Evolutionary conservation across 352 stramenopile genomes (phyloP).

Genomic region (Phytophthora vignae): DNA sequence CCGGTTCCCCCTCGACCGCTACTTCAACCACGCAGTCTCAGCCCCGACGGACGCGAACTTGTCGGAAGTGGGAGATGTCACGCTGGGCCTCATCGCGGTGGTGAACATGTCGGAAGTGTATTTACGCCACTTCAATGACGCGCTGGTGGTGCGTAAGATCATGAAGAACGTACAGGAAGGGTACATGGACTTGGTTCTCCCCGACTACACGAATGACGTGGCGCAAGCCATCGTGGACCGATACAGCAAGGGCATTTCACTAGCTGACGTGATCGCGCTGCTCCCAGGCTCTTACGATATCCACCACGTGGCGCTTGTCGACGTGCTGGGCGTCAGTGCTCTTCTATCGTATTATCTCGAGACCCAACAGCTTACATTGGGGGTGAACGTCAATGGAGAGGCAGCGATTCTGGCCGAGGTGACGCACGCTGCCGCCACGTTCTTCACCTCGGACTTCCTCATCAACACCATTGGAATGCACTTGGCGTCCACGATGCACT

Average conservation of each 20-base stretch:
- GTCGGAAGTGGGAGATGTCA: constrained; percentile 32
- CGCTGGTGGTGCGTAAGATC: constrained; percentile 42
- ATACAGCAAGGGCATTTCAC: constrained; percentile 40
- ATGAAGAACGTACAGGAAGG: constrained; percentile 51
- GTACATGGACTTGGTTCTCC: constrained; percentile 27
- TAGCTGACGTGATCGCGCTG: constrained; percentile 29
- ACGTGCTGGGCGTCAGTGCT: constrained; percentile 35
- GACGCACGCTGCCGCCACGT: constrained; percentile 36
- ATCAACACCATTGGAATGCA: constrained; percentile 48
- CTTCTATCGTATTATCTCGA: constrained; percentile 36
- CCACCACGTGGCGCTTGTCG: constrained; percentile 39
- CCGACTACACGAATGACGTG: constrained; percentile 34
- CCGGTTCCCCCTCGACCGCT: constrained; percentile 42
- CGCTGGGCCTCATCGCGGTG: constrained; percentile 31
- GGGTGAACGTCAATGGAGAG: constrained; percentile 48
- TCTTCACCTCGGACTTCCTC: constrained; percentile 45
- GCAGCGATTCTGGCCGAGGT: constrained; percentile 50
- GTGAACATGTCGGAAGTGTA: constrained; percentile 43
- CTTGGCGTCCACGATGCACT: constrained; percentile 37
- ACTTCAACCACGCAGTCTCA: constrained; percentile 34
- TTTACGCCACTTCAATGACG: constrained; percentile 48
- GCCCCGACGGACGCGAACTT: constrained; percentile 33
- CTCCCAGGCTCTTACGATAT: constrained; percentile 34
- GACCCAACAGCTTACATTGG: constrained; percentile 46
- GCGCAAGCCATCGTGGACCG: constrained; percentile 34